These are phyloP conservation scores for Leccinum uliginosum DNA, from an alignment of 768 basidiomycete genomes.

Conservation along the genomic window DNA sequence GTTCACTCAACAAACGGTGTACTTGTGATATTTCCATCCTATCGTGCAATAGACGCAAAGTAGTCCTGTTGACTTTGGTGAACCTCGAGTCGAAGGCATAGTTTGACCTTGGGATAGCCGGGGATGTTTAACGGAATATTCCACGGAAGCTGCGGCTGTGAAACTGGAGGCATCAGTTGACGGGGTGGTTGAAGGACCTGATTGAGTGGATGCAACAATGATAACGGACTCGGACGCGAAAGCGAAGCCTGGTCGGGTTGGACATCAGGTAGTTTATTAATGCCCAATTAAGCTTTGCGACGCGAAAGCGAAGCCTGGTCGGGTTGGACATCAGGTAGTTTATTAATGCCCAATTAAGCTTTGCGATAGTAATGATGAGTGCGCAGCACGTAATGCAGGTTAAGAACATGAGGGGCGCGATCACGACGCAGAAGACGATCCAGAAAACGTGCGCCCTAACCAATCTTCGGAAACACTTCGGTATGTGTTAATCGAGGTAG, in stretches of 20 bases:
- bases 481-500: slow-evolving; percentile 23
- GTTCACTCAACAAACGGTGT: slow-evolving; percentile 97
- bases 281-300: slow-evolving; percentile 95
- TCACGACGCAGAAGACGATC: slow-evolving; percentile 66
- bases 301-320: slow-evolving; percentile 86
- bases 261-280: slow-evolving; percentile 76
- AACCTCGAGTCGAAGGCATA: slow-evolving; percentile 68
- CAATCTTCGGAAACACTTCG: slow-evolving; percentile 37
- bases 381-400: slow-evolving; percentile 96
- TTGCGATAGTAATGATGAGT: slow-evolving; percentile 93
- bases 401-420: slow-evolving; percentile 84
- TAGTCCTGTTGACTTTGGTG: slow-evolving; percentile 78
- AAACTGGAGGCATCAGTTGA: slow-evolving; percentile 4
- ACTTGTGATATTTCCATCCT: slow-evolving; percentile 95
- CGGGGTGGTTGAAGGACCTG: slow-evolving; percentile 17
- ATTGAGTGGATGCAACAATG: slow-evolving; percentile 35
- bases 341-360: slow-evolving; percentile 92
- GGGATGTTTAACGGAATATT: slow-evolving; percentile 65
- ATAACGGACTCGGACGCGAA: slow-evolving; percentile 79
- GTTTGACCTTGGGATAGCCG: slow-evolving; percentile 82
- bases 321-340: slow-evolving; percentile 77
- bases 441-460: slow-evolving; percentile 79
- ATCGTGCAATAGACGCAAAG: slow-evolving; percentile 92
- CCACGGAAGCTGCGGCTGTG: slow-evolving; percentile 29
- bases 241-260: slow-evolving; percentile 82